Evolutionary conservation across 345 rosid genomes (phyloP).

Genomic region (Alliaria petiolata): DNA sequence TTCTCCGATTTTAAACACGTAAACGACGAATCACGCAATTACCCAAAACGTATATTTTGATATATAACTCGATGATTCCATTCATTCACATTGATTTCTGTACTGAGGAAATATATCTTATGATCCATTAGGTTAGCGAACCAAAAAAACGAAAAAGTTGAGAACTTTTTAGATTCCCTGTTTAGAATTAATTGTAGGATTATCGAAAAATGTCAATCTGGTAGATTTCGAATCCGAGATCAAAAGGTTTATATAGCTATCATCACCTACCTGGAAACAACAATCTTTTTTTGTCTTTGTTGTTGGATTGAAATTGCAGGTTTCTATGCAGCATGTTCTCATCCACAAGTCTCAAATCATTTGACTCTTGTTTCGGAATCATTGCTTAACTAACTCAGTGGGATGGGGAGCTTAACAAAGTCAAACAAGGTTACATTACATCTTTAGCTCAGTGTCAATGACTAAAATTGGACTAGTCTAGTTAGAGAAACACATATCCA

Average conservation of each 20-base stretch:
- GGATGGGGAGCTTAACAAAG: slow-evolving; percentile 90
- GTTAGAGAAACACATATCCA: slow-evolving; percentile 22
- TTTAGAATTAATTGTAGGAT: neutral
- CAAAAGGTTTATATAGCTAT: neutral
- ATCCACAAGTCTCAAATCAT: slow-evolving; percentile 68
- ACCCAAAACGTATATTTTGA: neutral
- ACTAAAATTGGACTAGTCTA: neutral
- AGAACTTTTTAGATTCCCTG: neutral
- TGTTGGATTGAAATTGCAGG: slow-evolving; percentile 22
- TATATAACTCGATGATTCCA: neutral
- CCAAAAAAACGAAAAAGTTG: neutral
- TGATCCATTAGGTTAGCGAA: slow-evolving; percentile 22
- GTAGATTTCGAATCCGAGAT: neutral
- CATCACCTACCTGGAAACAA: no score
- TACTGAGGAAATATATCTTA: no score
- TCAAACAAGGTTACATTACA: slow-evolving; percentile 62
- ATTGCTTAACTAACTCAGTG: slow-evolving; percentile 66
- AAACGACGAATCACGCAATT: no score
- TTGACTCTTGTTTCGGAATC: slow-evolving; percentile 73
- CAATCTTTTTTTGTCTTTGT: no score
- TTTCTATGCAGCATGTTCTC: slow-evolving; percentile 74
- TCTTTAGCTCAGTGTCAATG: slow-evolving; percentile 1
- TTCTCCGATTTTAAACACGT: no score
- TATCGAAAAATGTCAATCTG: neutral
- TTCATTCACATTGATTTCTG: neutral